phyloP scores from a whole-genome alignment of 306 rosid species.

The Leucaena leucocephala region DNA sequence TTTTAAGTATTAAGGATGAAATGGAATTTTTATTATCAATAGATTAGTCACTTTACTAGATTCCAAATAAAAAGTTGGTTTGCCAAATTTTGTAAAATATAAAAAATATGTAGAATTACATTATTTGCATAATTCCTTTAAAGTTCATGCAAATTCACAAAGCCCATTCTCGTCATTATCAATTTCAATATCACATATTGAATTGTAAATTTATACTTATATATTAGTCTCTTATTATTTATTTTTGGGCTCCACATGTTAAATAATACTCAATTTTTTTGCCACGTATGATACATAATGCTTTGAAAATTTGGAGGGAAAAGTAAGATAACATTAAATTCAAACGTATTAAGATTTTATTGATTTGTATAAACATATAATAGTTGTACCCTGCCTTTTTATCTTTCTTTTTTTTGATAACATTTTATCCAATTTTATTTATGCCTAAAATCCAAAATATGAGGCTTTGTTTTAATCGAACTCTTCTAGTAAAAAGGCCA shows the following conservation, averaged over 20 bases:
- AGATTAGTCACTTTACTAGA: too few species aligned
- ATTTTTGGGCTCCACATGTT: not conserved
- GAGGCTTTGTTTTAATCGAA: not conserved
- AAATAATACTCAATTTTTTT: not conserved
- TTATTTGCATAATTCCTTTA: not conserved
- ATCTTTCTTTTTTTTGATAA: not conserved
- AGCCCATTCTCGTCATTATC: too few species aligned
- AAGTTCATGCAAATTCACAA: not conserved
- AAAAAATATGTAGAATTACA: too few species aligned
- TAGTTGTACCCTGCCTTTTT: not conserved
- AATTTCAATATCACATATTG: too few species aligned
- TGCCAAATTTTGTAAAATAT: not conserved
- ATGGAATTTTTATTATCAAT: too few species aligned
- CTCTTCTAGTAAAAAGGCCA: not conserved
- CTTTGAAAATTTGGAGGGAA: not conserved
- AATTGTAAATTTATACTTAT: too few species aligned
- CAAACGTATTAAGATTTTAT: not conserved
- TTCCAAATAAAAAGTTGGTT: too few species aligned
- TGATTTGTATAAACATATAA: not conserved
- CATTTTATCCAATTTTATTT: not conserved
- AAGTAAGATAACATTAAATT: not conserved
- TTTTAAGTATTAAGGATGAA: too few species aligned
- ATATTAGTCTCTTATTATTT: not conserved
- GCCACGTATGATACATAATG: not conserved
- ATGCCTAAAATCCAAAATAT: not conserved